Conservation (phyloP, 2,329 filamentous ascomycete species). For the Aspergillus puulaauensis region DNA sequence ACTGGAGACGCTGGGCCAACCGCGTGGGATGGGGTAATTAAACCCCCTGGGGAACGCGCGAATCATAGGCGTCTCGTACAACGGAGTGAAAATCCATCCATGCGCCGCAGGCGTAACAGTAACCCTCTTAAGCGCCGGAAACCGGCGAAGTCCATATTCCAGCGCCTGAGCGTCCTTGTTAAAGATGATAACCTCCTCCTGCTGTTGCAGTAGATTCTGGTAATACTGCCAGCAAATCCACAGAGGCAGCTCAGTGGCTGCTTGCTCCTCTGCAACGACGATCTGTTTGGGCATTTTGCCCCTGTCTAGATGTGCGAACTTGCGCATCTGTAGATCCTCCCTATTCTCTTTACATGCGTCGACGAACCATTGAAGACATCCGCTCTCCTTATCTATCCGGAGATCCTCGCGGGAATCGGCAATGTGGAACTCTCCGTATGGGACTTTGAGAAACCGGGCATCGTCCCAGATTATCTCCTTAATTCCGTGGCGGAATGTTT, state of each 20-base stretch:
- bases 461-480: conserved; percentile 41
- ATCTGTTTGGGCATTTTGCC: background rate
- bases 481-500: conserved; percentile 30
- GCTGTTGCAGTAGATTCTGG: background rate
- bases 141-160: conserved; percentile 31
- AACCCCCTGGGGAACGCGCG: conserved; percentile 42
- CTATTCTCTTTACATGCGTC: conserved; percentile 14
- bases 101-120: conserved; percentile 44
- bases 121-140: conserved; percentile 38
- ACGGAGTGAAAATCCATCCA: conserved; percentile 34
- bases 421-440: background rate
- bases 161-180: conserved; percentile 22
- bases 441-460: conserved; percentile 9
- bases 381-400: background rate
- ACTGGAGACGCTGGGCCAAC: conserved; percentile 25
- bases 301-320: background rate
- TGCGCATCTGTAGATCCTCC: conserved; percentile 2
- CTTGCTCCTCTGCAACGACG: background rate
- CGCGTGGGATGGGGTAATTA: conserved; percentile 39
- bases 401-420: background rate
- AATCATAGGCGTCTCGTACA: conserved; percentile 46
- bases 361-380: conserved; percentile 17
- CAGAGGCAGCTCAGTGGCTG: background rate
- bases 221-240: background rate
- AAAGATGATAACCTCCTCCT: background rate